Base-by-base conservation (phyloP, 2,329 filamentous ascomycete genomes). In the Calonectria honghensis region DNA sequence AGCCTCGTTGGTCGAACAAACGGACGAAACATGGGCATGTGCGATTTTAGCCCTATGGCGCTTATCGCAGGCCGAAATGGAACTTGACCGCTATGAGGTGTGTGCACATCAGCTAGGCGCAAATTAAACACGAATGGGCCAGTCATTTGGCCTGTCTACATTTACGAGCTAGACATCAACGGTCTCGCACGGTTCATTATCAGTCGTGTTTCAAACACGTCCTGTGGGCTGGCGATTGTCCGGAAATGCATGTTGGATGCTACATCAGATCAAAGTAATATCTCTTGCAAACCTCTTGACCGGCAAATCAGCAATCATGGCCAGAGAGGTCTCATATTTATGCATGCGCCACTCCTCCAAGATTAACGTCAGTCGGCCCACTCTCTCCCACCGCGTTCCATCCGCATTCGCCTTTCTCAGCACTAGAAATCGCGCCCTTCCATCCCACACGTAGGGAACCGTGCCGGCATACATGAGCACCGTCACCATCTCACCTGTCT, bases 291-390 rank as follows among this genome's bases (percentile, higher is more conserved):
- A 54, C 6, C 18, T 31, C 29, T 32, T 54, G 2, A 54, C 51
- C 16, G 29, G 51, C 14, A 54, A 32, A 20, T 54, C 29, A 4
- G 16, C 51, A 31, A 54, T 32, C 51, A 54, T 32, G 14, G 4
- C 51, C 29, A 10, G 27, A 6, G 51, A 54, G 11, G 27, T 32
- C 16, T 29, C 51, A 3, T 54, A 31, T 6, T 54, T 54, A 6
- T 54, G 29, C 51, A 54, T 54, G 16, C 51, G 51, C 51, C 51
- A 54, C 51, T 54, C 51, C 2, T 54, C 51, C 29, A 54, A 10
- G 29, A 54, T 32, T 4, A 32, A 31, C 2, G 29, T 32, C 27
- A 54, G 29, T 32, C 51, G 32, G 51, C 51, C 27, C 14, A 54
- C 16, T 54, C 29, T 54, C 51, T 54, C 51, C 51, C 27, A 54